phyloP scores from a whole-genome alignment of 192 early-diverging fungal genomes.

The Backusella sp. region DNA sequence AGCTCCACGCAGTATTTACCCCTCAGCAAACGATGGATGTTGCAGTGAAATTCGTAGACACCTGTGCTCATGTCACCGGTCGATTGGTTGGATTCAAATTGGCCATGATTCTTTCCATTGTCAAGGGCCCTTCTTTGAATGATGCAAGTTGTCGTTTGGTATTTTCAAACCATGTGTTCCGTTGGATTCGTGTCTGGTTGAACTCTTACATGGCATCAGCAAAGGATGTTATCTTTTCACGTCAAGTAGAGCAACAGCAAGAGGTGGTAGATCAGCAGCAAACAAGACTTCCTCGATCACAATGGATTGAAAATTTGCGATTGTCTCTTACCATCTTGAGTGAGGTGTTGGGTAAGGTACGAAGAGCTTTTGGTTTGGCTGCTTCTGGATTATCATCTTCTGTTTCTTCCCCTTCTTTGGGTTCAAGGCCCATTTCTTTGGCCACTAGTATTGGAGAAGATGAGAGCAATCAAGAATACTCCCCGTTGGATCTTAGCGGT shows the following conservation, averaged over 20 bases:
- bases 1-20: slow-evolving; percentile 36
- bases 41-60: slow-evolving; percentile 33
- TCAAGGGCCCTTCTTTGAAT: slow-evolving; percentile 34
- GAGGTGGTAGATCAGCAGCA: slow-evolving; percentile 14
- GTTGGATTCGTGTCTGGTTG: slow-evolving; percentile 32
- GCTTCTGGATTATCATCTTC: slow-evolving; percentile 20
- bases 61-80: slow-evolving; percentile 33
- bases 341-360: slow-evolving; percentile 37
- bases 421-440: slow-evolving; percentile 19
- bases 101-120: slow-evolving; percentile 27
- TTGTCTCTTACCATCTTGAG: slow-evolving; percentile 38
- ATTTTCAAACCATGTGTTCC: slow-evolving; percentile 18
- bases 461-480: slow-evolving; percentile 20
- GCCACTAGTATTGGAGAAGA: slow-evolving; percentile 15
- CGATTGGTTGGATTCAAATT: slow-evolving; percentile 34
- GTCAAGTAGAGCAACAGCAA: slow-evolving; percentile 12
- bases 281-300: slow-evolving; percentile 25
- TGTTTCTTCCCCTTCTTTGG: slow-evolving; percentile 18
- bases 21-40: slow-evolving; percentile 35
- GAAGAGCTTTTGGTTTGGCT: slow-evolving; percentile 24
- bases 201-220: slow-evolving; percentile 39
- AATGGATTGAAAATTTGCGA: slow-evolving; percentile 45
- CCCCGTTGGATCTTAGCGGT: slow-evolving; percentile 5
- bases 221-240: slow-evolving; percentile 36
- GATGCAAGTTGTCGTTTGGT: slow-evolving; percentile 11